Base-by-base conservation (phyloP, 2,329 filamentous ascomycete genomes). In the Neofusicoccum laricinum region DNA sequence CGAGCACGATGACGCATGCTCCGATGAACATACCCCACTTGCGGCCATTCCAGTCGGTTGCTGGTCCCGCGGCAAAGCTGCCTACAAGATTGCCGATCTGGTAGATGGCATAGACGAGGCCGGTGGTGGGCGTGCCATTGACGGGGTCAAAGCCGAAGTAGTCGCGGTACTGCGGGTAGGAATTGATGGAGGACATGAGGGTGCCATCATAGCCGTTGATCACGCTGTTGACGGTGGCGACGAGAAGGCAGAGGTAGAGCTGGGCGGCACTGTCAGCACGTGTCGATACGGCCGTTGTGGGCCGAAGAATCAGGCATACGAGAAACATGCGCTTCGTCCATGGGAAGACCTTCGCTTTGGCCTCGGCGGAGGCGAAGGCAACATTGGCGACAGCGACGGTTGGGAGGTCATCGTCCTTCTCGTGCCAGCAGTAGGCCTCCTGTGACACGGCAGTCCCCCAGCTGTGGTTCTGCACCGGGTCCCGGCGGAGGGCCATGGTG, bases 21-120 rank as follows among this genome's bases (percentile, higher is more conserved):
- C 85, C 85, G 53, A 84, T 77, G 66, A 86, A 85, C 73, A 87
- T 87, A 61, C 84, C 84, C 70, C 73, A 74, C 70, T 74, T 76
- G 3, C 76, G 68, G 3, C 75, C 75, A 55, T 77, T 83, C 5
- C 79, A 75, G 67, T 81, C 80, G 5, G 75, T 77, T 14, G 78
- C 78, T 4, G 79, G 79, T 2, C 80, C 81, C 1, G 78, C 79
- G 30, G 73, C 70, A 43, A 81, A 79, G 7, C 78, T 78, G 0
- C 77, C 79, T 4, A 76, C 73, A 11, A 82, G 71, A 62, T 80
- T 81, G n/a, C 76, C 81, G 48, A 82, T 79, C 2, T 77, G 81
- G 68, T 81, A 82, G 58, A 83, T 82, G 38, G 80, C 80, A 61
- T 79, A 82, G 8, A 82, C 79, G 49, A 83, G 81, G 19, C 80